Percentiles rank a stretch among this genome's conserved stretches.
Evolutionary conservation across 306 rosid species (phyloP).

Genomic region (Aeschynomene evenia): DNA sequence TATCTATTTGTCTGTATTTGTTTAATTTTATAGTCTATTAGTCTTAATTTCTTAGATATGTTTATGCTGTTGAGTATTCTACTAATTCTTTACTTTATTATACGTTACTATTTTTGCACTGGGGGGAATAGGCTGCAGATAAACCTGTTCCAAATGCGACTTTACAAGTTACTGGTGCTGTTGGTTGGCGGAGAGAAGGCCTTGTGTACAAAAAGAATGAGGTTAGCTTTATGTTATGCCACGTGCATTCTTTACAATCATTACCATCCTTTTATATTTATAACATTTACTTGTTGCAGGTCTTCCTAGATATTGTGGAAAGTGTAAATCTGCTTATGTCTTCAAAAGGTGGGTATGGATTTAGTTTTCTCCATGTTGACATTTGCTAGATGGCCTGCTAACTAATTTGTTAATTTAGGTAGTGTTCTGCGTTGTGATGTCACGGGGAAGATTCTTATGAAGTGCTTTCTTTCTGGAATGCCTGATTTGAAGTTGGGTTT

Average conservation of each 20-base stretch:
- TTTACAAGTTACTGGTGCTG: slow-evolving; percentile 94
- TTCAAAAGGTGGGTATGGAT: slow-evolving; percentile 65
- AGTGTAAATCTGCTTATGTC: slow-evolving; percentile 96
- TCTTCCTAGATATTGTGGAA: slow-evolving; percentile 90
- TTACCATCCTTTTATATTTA: neutral
- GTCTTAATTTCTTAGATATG: neutral
- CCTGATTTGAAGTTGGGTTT: slow-evolving; percentile 95
- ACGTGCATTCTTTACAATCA: neutral
- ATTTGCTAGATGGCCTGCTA: slow-evolving; percentile 25
- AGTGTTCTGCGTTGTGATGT: slow-evolving; percentile 92
- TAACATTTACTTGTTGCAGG: slow-evolving; percentile 48
- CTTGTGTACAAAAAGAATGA: slow-evolving; percentile 92
- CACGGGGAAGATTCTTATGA: slow-evolving; percentile 90
- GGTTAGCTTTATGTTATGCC: slow-evolving; percentile 40
- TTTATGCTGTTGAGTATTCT: slow-evolving; percentile 13
- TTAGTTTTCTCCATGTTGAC: neutral
- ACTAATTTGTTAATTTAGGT: slow-evolving; percentile 54
- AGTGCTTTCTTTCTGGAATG: slow-evolving; percentile 97
- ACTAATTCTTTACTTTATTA: neutral
- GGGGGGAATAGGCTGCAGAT: slow-evolving; percentile 50
- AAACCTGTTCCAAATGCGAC: slow-evolving; percentile 91
- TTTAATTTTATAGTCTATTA: neutral
- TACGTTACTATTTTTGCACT: slow-evolving; percentile 12
- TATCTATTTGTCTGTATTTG: neutral
- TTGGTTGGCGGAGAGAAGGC: slow-evolving; percentile 97